A percentile compares a stretch with the other conserved stretches of the same genome.
Evolutionary conservation across 2,329 filamentous ascomycete genomes (phyloP).

Genomic region (Sclerotinia spermophila): DNA sequence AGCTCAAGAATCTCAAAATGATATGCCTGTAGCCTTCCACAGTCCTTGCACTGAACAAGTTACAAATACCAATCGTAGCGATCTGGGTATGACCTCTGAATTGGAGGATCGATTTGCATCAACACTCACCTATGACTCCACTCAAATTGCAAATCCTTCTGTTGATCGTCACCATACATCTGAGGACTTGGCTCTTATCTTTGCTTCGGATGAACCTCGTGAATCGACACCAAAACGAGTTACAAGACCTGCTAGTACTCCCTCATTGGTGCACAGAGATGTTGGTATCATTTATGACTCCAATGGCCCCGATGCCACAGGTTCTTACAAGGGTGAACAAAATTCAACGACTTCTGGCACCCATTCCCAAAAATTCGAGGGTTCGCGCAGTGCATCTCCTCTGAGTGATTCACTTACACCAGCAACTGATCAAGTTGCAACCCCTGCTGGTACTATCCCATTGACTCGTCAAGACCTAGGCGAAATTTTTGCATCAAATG

Average conservation of each 20-base stretch:
- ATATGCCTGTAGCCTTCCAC: background rate
- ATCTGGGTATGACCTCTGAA: background rate
- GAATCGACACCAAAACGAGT: background rate
- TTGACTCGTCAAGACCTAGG: background rate
- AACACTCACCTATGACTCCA: background rate
- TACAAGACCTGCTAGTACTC: background rate
- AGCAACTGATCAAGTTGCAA: background rate
- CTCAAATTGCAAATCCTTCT: background rate
- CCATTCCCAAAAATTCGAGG: background rate
- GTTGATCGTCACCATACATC: slow-evolving; percentile 2
- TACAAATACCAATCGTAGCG: background rate
- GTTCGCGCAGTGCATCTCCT: background rate
- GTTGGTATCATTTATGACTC: background rate
- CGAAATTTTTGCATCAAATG: background rate
- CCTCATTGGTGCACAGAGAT: background rate
- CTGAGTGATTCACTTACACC: background rate
- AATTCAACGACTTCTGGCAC: too few relatives aligned
- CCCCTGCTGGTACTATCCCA: background rate
- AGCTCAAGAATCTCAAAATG: background rate
- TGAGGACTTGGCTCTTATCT: background rate
- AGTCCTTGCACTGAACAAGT: background rate
- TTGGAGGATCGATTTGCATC: background rate
- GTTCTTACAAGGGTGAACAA: background rate
- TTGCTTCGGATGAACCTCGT: background rate
- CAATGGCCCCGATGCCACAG: background rate